phyloP scores from a whole-genome alignment of 2,329 filamentous ascomycete genomes.

The Fusarium armeniacum region DNA sequence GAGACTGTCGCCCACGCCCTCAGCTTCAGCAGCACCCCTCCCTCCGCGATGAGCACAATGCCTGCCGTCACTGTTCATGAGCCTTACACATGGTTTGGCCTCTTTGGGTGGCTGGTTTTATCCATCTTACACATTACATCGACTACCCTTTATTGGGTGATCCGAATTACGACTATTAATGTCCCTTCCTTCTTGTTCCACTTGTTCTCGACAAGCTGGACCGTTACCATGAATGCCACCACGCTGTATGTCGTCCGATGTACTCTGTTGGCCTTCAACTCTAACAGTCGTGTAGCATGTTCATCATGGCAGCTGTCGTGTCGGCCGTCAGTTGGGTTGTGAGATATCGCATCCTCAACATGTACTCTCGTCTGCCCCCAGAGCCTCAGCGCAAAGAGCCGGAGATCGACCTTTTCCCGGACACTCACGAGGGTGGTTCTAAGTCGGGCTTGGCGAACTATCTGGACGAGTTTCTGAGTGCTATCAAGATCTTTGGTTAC shows the following conservation, averaged over 20 bases:
- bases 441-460: constrained; percentile 97
- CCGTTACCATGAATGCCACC: constrained; percentile 98
- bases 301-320: constrained; percentile 81
- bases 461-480: constrained; percentile 95
- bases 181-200: constrained; percentile 91
- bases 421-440: constrained; percentile 87
- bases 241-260: constrained; percentile 75
- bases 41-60: constrained; percentile 57
- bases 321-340: constrained; percentile 95
- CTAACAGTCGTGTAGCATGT: constrained; percentile 65
- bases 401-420: constrained; percentile 93
- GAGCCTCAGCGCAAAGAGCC: constrained; percentile 97
- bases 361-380: constrained; percentile 93
- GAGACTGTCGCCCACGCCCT: constrained; percentile 53
- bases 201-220: constrained; percentile 91
- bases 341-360: constrained; percentile 94
- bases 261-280: constrained; percentile 6
- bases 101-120: constrained; percentile 69
- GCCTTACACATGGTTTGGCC: constrained; percentile 69
- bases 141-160: constrained; percentile 78
- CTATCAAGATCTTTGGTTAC: constrained; percentile 99
- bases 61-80: constrained; percentile 55
- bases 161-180: constrained; percentile 89
- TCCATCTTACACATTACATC: constrained; percentile 69
- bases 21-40: constrained; percentile 54